Percentiles rank a stretch among this genome's conserved stretches.
Evolutionary conservation across 495 filamentous ascomycete genomes (phyloP).

Genomic region (Aspergillus nanangensis): DNA sequence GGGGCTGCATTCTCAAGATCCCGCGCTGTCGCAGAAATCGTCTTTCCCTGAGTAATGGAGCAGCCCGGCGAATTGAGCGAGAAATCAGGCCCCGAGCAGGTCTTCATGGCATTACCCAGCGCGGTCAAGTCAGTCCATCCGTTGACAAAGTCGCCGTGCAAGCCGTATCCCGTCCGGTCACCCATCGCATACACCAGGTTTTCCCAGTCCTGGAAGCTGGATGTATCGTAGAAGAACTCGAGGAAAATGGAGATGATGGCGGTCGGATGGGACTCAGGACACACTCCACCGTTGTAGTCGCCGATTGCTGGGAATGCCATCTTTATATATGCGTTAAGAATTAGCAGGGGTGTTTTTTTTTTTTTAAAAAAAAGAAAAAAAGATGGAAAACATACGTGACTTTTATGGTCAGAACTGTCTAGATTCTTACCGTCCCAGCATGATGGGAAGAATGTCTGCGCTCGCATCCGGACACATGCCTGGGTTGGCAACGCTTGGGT

Average conservation of each 20-base stretch:
- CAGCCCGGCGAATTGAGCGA: constrained; percentile 10
- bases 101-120: constrained; percentile 10
- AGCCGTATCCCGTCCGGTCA: constrained; percentile 22
- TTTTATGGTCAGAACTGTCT: constrained; percentile 48
- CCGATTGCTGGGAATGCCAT: constrained; percentile 24
- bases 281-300: constrained; percentile 22
- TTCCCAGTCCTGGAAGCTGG: constrained; percentile 39
- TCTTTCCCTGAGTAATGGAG: constrained; percentile 12
- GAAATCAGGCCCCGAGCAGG: constrained; percentile 13
- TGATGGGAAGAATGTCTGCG: constrained; percentile 53
- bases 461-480: constrained; percentile 23
- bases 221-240: constrained; percentile 63
- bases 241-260: constrained; percentile 63
- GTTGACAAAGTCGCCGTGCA: constrained; percentile 25
- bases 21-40: constrained; percentile 1
- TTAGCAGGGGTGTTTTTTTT: no score
- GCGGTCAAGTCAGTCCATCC: constrained; percentile 18
- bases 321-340: no score
- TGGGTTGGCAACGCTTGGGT: constrained; percentile 16
- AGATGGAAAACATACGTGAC: constrained; percentile 24
- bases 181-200: constrained; percentile 22
- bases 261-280: constrained; percentile 45
- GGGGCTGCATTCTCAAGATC: constrained; percentile 6
- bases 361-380: background rate
- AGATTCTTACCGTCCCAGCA: constrained; percentile 56